phyloP scores from a whole-genome alignment of 1,284 basidiomycete species.

The Cystobasidiaceae sp. region DNA sequence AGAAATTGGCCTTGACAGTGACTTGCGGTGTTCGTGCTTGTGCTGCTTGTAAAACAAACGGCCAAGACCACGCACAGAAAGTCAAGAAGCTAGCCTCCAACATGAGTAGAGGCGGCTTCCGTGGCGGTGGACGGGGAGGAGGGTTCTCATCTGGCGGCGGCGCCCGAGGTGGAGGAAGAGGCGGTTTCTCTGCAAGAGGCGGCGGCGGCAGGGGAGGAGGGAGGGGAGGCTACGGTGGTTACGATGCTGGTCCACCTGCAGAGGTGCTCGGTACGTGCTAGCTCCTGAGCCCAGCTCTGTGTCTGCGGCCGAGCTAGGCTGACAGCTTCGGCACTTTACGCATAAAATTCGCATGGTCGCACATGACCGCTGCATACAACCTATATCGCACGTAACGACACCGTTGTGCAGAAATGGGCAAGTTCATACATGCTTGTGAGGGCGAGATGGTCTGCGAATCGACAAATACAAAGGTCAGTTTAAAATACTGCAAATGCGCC shows the following conservation, averaged over 20 bases:
- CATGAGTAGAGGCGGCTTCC: conserved; percentile 33
- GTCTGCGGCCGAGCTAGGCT: neutral
- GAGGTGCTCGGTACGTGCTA: conserved; percentile 43
- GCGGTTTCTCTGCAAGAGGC: conserved; percentile 32
- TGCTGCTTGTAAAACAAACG: no score
- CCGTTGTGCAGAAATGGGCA: conserved; percentile 49
- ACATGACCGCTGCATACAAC: neutral
- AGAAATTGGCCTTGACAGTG: no score
- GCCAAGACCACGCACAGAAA: neutral
- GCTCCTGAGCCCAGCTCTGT: neutral
- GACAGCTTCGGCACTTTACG: neutral
- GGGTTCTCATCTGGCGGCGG: conserved; percentile 33
- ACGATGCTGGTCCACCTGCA: conserved; percentile 45
- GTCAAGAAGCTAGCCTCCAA: neutral
- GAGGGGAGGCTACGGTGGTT: conserved; percentile 39
- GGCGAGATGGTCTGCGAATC: conserved; percentile 96
- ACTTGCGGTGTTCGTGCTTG: no score
- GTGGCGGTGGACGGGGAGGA: conserved; percentile 23
- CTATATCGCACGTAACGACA: neutral
- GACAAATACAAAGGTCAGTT: conserved; percentile 64
- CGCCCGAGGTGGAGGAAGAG: conserved; percentile 36
- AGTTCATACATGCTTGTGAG: conserved; percentile 90
- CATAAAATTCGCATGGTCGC: neutral
- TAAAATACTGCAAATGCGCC: neutral
- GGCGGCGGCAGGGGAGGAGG: conserved; percentile 38